phyloP scores from a whole-genome alignment of 768 basidiomycete genomes.

The Suillus lakei region DNA sequence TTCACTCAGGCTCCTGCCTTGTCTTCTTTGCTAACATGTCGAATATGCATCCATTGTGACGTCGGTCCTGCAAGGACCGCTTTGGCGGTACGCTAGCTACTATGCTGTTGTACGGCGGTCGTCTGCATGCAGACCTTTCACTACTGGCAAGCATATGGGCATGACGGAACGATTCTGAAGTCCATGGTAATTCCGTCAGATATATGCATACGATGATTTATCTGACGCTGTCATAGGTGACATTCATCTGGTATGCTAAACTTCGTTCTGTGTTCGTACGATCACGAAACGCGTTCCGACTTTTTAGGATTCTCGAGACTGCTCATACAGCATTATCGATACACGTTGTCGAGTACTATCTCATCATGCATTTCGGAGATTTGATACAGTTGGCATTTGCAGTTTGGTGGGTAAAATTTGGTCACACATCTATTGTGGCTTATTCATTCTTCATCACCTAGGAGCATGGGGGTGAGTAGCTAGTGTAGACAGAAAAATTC shows the following conservation, averaged over 20 bases:
- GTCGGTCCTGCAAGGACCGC: conserved; percentile 15
- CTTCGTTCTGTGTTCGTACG: neutral
- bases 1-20: neutral
- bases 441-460: neutral
- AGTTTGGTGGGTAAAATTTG: conserved; percentile 15
- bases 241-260: conserved; percentile 14
- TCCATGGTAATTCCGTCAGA: conserved; percentile 2
- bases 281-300: neutral
- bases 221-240: conserved; percentile 13
- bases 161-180: conserved; percentile 12
- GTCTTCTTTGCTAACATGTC: conserved; percentile 6
- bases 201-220: neutral
- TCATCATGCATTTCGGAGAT: conserved; percentile 18
- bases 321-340: conserved; percentile 19
- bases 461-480: conserved; percentile 15
- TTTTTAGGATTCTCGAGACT: no score
- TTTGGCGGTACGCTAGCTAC: conserved; percentile 18
- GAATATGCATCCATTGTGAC: neutral
- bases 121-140: conserved; percentile 22
- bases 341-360: conserved; percentile 16
- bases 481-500: neutral
- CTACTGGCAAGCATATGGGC: conserved; percentile 12
- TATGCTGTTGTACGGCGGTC: conserved; percentile 15
- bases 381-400: neutral
- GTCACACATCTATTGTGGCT: neutral